Conservation (phyloP, 352 stramenopile genomes). For the Phytophthora foliorum region DNA sequence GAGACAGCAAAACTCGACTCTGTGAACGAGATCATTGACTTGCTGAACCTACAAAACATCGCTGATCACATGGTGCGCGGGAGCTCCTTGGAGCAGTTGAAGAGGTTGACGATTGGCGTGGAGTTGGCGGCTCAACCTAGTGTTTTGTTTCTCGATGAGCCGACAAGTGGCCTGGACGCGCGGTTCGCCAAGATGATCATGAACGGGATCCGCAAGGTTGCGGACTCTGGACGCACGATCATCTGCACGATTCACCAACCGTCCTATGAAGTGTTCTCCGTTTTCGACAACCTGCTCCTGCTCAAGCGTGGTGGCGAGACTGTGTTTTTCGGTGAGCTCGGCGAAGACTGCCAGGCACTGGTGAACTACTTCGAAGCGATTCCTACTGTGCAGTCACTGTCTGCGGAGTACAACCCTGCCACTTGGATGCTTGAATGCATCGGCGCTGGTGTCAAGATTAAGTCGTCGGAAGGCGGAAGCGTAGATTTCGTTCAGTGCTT, state of each 20-base stretch:
- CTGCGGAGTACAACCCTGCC: slow-evolving; percentile 65
- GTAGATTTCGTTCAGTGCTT: slow-evolving; percentile 21
- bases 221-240: slow-evolving; percentile 63
- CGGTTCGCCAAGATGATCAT: slow-evolving; percentile 78
- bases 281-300: slow-evolving; percentile 82
- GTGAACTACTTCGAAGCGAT: slow-evolving; percentile 42
- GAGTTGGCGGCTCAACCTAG: slow-evolving; percentile 73
- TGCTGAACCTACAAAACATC: slow-evolving; percentile 31
- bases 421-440: slow-evolving; percentile 83
- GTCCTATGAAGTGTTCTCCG: slow-evolving; percentile 75
- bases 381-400: slow-evolving; percentile 21
- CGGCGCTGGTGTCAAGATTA: slow-evolving; percentile 60
- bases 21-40: slow-evolving; percentile 28
- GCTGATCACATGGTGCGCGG: slow-evolving; percentile 36
- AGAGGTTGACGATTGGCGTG: slow-evolving; percentile 44
- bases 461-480: background rate
- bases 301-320: slow-evolving; percentile 52
- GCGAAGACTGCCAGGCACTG: slow-evolving; percentile 23
- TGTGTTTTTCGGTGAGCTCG: slow-evolving; percentile 37
- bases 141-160: slow-evolving; percentile 37
- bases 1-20: slow-evolving; percentile 20
- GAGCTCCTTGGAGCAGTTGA: slow-evolving; percentile 38
- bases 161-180: slow-evolving; percentile 70
- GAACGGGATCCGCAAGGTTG: slow-evolving; percentile 78
- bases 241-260: slow-evolving; percentile 93